Evolutionary conservation across 2,329 filamentous ascomycete genomes (phyloP).

Genomic region (Trichoderma sp.): DNA sequence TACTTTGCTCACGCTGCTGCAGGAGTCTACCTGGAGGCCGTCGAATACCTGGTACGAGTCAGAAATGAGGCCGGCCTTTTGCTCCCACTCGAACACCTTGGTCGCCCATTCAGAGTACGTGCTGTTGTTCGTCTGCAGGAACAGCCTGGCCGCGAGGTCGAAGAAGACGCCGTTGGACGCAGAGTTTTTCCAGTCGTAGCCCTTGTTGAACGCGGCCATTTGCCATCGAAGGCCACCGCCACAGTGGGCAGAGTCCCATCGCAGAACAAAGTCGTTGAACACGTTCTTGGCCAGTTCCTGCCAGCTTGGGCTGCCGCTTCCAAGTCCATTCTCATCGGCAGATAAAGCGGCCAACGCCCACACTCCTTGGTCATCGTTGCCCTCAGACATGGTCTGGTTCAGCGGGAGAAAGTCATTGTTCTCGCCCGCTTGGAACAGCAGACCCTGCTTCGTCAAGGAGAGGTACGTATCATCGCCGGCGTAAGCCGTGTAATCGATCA

Average conservation of each 20-base stretch:
- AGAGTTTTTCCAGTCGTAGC: constrained; percentile 56
- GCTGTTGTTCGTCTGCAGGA: constrained; percentile 65
- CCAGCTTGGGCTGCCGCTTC: constrained; percentile 68
- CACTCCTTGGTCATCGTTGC: constrained; percentile 72
- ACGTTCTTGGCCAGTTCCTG: constrained; percentile 70
- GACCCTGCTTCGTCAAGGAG: constrained; percentile 52
- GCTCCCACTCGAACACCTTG: constrained; percentile 63
- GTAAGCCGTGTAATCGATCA: constrained; percentile 67
- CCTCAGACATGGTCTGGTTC: constrained; percentile 55
- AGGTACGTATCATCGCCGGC: constrained; percentile 65
- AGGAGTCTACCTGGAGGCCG: constrained; percentile 54
- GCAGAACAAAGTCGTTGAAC: constrained; percentile 45
- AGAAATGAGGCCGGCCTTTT: constrained; percentile 58
- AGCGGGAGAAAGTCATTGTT: constrained; percentile 59
- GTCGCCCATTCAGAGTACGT: constrained; percentile 66
- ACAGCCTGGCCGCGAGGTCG: constrained; percentile 66
- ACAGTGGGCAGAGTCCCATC: constrained; percentile 57
- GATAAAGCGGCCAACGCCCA: constrained; percentile 74
- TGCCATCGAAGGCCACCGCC: constrained; percentile 77
- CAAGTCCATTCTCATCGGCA: constrained; percentile 70
- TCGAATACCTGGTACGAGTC: constrained; percentile 61
- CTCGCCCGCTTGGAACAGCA: constrained; percentile 57
- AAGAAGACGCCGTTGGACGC: constrained; percentile 64
- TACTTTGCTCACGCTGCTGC: constrained; percentile 52
- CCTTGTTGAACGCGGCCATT: constrained; percentile 69